phyloP scores from a whole-genome alignment of 2,329 filamentous ascomycete species.

The Penicillium palitans region DNA sequence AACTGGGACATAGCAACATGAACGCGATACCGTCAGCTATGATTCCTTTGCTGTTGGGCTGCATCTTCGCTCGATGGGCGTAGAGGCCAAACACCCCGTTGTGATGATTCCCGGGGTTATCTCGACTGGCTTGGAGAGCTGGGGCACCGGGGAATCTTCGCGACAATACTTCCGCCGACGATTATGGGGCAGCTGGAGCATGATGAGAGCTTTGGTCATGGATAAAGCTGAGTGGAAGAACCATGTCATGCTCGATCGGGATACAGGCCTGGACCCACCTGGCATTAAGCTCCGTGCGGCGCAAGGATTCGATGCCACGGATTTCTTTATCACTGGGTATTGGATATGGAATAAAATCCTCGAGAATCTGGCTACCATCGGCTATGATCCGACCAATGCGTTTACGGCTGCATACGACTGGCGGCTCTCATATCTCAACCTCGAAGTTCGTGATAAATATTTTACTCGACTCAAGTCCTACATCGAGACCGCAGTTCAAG shows the following conservation, averaged over 20 bases:
- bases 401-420: slow-evolving; percentile 80
- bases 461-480: slow-evolving; percentile 87
- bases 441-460: slow-evolving; percentile 89
- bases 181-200: slow-evolving; percentile 97
- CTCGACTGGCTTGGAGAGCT: slow-evolving; percentile 93
- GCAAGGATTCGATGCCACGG: slow-evolving; percentile 94
- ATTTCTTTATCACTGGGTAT: slow-evolving; percentile 80
- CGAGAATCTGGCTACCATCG: slow-evolving; percentile 92
- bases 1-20: slow-evolving; percentile 60
- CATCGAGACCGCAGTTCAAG: slow-evolving; percentile 78
- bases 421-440: slow-evolving; percentile 85
- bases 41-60: slow-evolving; percentile 91
- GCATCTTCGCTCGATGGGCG: slow-evolving; percentile 76
- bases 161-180: slow-evolving; percentile 91
- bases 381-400: slow-evolving; percentile 81
- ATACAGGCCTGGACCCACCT: slow-evolving; percentile 86
- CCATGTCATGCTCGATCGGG: slow-evolving; percentile 94
- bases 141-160: slow-evolving; percentile 84
- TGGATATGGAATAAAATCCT: slow-evolving; percentile 99
- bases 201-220: slow-evolving; percentile 92
- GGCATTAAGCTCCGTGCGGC: slow-evolving; percentile 87
- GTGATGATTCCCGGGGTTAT: slow-evolving; percentile 99
- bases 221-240: slow-evolving; percentile 94
- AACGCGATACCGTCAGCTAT: slow-evolving; percentile 84
- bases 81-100: slow-evolving; percentile 79